Evolutionary conservation across 495 filamentous ascomycete species (phyloP), one percentile per base, ranked within the genome.

Genomic region (Trichoderma gamsii): DNA sequence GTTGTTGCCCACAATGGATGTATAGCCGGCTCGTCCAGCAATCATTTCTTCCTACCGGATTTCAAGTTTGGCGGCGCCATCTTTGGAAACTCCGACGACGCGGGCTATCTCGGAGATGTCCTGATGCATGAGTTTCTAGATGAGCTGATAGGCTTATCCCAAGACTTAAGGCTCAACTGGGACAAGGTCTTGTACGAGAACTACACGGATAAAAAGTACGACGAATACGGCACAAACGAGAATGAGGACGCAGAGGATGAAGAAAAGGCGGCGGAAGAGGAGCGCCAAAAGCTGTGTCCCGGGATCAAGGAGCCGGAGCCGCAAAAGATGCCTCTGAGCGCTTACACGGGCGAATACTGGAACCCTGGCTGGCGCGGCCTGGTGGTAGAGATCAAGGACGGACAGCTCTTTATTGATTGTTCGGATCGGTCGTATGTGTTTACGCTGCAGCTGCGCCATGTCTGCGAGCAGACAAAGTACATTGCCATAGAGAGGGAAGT

Each of bases 1-100:
- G 59, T 82, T 0, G 72, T 80, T 41, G 72, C 73, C 35, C 83
- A 85, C 63, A 63, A 69, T 18, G 83, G 82, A 8, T 74, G 74
- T 15, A 73, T 81, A 68, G 65, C 71, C 4, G 83, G 81, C 0
- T 82, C 81, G 63, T 72, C 71, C 1, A 77, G 77, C 13, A 68
- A 73, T 15, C 73, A 83, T 41, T 78, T 76, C n/a, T 83, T 82
- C 67, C 43, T 86, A 3, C 83, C 83, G 0, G 71, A 68, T 0
- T 69, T 76, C 32, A 69, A 78, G 2, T 84, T 79, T 38, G 82
- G 82, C 0, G 73, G 78, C n/a, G 76, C 72, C 0, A 74, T 81
- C 23, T 79, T 86, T 72, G 79, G 75, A 6, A 85, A 85, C 66
- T 71, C 78, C 3, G 68, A 29, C 15, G 41, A 63, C 9, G 72